Evolutionary conservation across 305 asterid species (phyloP).

Genomic region (Fraxinus xanthoxyloides): DNA sequence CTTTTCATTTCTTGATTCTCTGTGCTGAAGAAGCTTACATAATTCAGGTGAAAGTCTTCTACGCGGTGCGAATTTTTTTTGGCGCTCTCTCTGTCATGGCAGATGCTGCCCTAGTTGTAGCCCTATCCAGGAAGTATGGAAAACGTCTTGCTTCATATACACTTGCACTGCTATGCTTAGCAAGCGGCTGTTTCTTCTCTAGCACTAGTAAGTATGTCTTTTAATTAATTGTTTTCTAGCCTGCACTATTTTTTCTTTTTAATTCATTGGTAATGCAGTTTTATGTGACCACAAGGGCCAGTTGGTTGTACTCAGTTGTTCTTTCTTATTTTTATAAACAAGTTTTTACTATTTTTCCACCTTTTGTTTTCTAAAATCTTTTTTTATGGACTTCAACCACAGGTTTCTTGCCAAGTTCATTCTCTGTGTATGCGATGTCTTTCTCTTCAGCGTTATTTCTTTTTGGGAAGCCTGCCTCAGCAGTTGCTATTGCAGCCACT

Average conservation of each 20-base stretch:
- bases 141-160: constrained; percentile 88
- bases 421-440: constrained; percentile 94
- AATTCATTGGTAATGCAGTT: constrained; percentile 13
- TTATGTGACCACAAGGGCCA: background rate
- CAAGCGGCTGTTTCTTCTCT: constrained; percentile 96
- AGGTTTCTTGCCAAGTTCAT: constrained; percentile 97
- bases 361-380: background rate
- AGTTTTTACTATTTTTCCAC: background rate
- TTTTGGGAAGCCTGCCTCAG: constrained; percentile 78
- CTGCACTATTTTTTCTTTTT: constrained; percentile 6
- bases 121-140: constrained; percentile 90
- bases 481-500: constrained; percentile 73
- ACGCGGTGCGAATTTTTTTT: constrained; percentile 76
- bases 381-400: constrained; percentile 25
- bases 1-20: constrained; percentile 9
- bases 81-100: constrained; percentile 65
- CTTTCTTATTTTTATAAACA: background rate
- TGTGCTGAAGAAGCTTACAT: constrained; percentile 14
- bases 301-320: background rate
- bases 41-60: constrained; percentile 82
- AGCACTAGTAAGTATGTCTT: constrained; percentile 77
- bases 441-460: constrained; percentile 84
- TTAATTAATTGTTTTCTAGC: background rate
- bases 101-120: constrained; percentile 87
- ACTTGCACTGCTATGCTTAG: constrained; percentile 92